Conservation (phyloP, 495 filamentous ascomycete genomes). For the Hypoxylon rickii region DNA sequence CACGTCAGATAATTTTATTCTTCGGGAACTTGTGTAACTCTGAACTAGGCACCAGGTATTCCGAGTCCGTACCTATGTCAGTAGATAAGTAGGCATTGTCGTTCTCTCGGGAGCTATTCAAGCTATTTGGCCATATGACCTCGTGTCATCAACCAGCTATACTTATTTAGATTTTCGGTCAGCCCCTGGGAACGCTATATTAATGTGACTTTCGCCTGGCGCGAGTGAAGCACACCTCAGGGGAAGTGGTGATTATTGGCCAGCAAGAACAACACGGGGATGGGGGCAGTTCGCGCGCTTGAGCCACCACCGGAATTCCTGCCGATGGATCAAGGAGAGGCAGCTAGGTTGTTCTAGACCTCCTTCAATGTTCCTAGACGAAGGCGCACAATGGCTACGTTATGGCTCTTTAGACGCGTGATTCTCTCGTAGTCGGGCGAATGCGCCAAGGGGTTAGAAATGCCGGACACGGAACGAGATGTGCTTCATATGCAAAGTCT, state of each 20-base stretch:
- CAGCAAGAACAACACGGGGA: not conserved
- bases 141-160: not conserved
- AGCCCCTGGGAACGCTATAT: too few relatives aligned
- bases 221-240: too few relatives aligned
- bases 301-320: conserved; percentile 4
- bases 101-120: too few relatives aligned
- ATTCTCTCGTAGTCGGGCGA: conserved; percentile 1
- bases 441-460: too few relatives aligned
- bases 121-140: not conserved
- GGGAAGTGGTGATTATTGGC: too few relatives aligned
- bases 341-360: conserved; percentile 11
- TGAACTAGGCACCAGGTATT: too few relatives aligned
- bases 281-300: too few relatives aligned
- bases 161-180: not conserved
- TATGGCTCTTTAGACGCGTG: not conserved
- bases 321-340: not conserved
- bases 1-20: conserved; percentile 1
- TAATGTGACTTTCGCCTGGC: too few relatives aligned
- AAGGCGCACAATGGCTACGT: conserved; percentile 1
- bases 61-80: too few relatives aligned
- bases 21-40: too few relatives aligned
- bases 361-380: not conserved
- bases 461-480: too few relatives aligned
- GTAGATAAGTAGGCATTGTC: too few relatives aligned
- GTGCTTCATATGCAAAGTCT: conserved; percentile 2